Conservation (phyloP, 805 yeast genomes). For the Kodamaea kakaduensis region DNA sequence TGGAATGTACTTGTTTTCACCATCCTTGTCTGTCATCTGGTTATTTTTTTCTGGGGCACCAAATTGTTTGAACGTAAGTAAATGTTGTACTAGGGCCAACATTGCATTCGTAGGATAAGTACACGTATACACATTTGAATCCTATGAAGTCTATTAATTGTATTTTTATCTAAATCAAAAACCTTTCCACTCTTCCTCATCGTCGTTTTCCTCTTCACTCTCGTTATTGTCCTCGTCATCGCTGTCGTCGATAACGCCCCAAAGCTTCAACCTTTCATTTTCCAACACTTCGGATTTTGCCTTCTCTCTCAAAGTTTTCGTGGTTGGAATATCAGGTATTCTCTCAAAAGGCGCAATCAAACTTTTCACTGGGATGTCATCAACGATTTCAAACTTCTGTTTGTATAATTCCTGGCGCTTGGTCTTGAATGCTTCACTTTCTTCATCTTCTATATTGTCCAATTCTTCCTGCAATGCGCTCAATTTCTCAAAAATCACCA, state of each 20-base stretch:
- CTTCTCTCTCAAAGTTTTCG: constrained; percentile 63
- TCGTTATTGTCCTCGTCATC: constrained; percentile 19
- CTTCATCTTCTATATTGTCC: constrained; percentile 22
- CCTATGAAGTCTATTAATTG: no score
- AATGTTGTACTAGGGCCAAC: no score
- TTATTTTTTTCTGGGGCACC: no score
- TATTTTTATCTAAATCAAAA: constrained; percentile 16
- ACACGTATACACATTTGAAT: no score
- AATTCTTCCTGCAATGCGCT: constrained; percentile 44
- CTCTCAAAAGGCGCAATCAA: constrained; percentile 60
- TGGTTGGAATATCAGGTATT: constrained; percentile 44
- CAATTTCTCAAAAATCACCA: constrained; percentile 48
- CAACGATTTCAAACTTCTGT: constrained; percentile 31
- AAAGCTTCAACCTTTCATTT: constrained; percentile 58
- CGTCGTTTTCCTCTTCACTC: constrained; percentile 14
- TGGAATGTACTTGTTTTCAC: constrained; percentile 32
- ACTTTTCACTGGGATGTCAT: constrained; percentile 47
- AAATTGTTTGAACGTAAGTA: no score
- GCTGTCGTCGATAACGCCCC: constrained; percentile 51
- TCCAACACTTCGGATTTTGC: constrained; percentile 61
- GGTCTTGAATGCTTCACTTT: constrained; percentile 24
- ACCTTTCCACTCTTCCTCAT: constrained; percentile 32
- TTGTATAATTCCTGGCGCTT: constrained; percentile 31
- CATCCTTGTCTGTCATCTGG: constrained; percentile 13
- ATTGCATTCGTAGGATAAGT: no score